phyloP scores from a whole-genome alignment of 352 stramenopile species.

The Peronospora farinosa region DNA sequence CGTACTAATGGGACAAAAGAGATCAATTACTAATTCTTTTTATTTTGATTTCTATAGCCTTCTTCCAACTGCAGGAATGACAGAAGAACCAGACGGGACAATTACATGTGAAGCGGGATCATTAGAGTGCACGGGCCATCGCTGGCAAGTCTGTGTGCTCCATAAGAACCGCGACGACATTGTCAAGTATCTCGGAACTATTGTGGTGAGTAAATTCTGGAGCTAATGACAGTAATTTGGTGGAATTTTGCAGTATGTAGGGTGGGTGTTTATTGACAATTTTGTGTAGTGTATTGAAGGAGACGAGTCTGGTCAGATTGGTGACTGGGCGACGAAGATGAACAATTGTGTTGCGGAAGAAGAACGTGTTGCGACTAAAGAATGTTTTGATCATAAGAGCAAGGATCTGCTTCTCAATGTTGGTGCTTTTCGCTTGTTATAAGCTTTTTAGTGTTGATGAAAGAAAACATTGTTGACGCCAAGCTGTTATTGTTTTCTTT shows the following conservation, averaged over 20 bases:
- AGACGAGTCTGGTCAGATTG: slow-evolving; percentile 58
- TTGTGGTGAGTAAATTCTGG: slow-evolving; percentile 55
- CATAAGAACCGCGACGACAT: slow-evolving; percentile 68
- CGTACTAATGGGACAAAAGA: neutral
- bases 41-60: slow-evolving; percentile 31
- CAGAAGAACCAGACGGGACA: slow-evolving; percentile 41
- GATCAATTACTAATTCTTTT: slow-evolving; percentile 1
- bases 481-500: neutral
- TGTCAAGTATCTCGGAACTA: slow-evolving; percentile 64
- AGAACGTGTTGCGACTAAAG: slow-evolving; percentile 43
- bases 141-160: slow-evolving; percentile 63
- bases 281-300: slow-evolving; percentile 59
- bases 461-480: neutral
- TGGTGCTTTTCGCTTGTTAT: neutral
- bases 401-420: slow-evolving; percentile 49
- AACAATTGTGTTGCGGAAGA: slow-evolving; percentile 62
- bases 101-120: slow-evolving; percentile 58
- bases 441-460: neutral
- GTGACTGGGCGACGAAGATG: slow-evolving; percentile 67
- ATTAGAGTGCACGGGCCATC: slow-evolving; percentile 70
- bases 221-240: neutral
- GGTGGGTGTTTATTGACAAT: no score
- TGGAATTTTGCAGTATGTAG: no score
- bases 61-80: slow-evolving; percentile 66
- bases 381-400: slow-evolving; percentile 59